Evolutionary conservation across 2,329 filamentous ascomycete species (phyloP), one percentile per base, ranked within the genome.

Genomic region (Nigrospora oryzae): DNA sequence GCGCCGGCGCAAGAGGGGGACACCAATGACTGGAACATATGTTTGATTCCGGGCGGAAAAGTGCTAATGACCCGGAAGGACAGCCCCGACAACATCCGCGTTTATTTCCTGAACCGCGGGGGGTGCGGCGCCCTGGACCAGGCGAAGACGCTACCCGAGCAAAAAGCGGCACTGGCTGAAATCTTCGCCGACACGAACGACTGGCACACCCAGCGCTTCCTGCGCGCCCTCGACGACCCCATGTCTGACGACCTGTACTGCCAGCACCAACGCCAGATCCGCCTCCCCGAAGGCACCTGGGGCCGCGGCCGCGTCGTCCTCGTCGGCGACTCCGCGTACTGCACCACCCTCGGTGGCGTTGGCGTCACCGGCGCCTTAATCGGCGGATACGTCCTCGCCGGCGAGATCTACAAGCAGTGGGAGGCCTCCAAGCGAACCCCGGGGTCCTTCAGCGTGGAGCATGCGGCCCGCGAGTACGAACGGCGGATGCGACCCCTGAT

Each of bases 301-400:
- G 67, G 60, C 3, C 57, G 57, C 0, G 69, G 71, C 0, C 68
- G 75, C 0, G 65, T 78, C 4, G 68, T 64, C 1, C 59, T 79
- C 0, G 42, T 80, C 0, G 78, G 77, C 0, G 77, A 83, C 49
- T 73, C 78, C 2, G 75, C 60, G 0, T 73, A 70, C 51, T 70
- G 67, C 28, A 65, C 68, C 0, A 65, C 69, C 0, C 49, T 70
- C 5, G 72, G 68, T 0, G 78, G 77, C 0, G 67, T 73, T 61
- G 76, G 76, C 0, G 77, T 73, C 0, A 71, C 69, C 2, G 51
- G 63, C 0, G 68, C 69, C 0, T 52, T 81, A 0, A 54, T 73
- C 1, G 70, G 70, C 0, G 73, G 75, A 0, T 81, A 81, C 52
- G 57, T 79, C 3, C 63, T 83, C 3, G 77, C 77, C 0, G 77